Conservation (phyloP, 768 basidiomycete genomes). For the Trametes cingulata region DNA sequence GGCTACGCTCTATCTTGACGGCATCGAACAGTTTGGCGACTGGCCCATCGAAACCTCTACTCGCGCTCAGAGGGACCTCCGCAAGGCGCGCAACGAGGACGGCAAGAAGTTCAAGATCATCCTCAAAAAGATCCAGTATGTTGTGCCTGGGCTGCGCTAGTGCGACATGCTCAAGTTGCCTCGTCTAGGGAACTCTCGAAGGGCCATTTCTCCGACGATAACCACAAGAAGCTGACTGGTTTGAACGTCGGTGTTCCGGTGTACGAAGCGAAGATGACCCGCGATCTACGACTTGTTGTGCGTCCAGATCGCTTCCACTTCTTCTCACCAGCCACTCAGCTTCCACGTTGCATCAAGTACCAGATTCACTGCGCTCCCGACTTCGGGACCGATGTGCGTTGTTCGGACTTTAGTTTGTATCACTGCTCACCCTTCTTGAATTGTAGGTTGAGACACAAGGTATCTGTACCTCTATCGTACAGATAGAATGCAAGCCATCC, state of each 20-base stretch:
- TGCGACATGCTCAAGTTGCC: not conserved
- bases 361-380: constrained; percentile 27
- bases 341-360: constrained; percentile 9
- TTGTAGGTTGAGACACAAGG: not conserved
- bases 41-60: constrained; percentile 61
- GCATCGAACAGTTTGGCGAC: constrained; percentile 56
- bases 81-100: constrained; percentile 46
- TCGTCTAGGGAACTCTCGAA: constrained; percentile 60
- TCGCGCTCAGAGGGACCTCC: constrained; percentile 51
- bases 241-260: constrained; percentile 51
- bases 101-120: constrained; percentile 49
- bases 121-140: constrained; percentile 67
- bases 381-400: constrained; percentile 21
- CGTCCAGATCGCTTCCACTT: constrained; percentile 24
- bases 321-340: constrained; percentile 24
- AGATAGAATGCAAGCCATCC: too few species aligned
- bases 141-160: not conserved
- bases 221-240: constrained; percentile 60
- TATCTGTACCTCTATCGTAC: too few species aligned
- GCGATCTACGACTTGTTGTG: constrained; percentile 34
- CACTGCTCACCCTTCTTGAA: not conserved
- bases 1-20: constrained; percentile 58
- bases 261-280: constrained; percentile 67
- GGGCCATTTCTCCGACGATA: constrained; percentile 68
- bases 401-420: not conserved